phyloP scores from a whole-genome alignment of 768 basidiomycete species.

The Lentinula sp. region DNA sequence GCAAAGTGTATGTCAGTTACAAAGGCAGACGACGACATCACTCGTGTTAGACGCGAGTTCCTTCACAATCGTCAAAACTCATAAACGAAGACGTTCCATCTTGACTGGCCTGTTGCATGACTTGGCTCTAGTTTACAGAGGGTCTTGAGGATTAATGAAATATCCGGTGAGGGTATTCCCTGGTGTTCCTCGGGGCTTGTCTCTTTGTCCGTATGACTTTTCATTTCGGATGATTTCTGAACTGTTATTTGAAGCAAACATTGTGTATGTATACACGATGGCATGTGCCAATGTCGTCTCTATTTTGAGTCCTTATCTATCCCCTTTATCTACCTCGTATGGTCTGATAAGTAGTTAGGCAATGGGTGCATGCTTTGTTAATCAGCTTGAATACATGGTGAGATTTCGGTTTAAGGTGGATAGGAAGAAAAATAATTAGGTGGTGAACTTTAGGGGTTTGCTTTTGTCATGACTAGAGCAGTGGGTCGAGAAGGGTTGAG shows the following conservation, averaged over 20 bases:
- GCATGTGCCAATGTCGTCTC: background rate
- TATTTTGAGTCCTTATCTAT: background rate
- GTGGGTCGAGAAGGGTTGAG: no score
- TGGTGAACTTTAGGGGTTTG: no score
- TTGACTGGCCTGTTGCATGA: background rate
- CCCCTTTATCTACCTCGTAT: background rate
- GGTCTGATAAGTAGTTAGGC: no score
- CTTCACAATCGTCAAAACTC: background rate
- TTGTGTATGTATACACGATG: background rate
- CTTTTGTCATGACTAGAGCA: no score
- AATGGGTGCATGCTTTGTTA: no score
- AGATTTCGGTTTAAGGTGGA: no score
- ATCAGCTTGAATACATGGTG: no score
- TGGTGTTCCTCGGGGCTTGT: background rate
- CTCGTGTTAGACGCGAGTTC: background rate
- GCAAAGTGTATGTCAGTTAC: background rate
- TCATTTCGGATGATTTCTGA: background rate
- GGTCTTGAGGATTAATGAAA: background rate
- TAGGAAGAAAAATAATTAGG: no score
- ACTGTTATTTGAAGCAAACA: background rate
- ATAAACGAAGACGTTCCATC: background rate
- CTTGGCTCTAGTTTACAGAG: background rate
- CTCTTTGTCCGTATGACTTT: background rate
- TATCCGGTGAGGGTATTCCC: no score
- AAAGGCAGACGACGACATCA: background rate